Base-by-base conservation (phyloP, 2,329 filamentous ascomycete species). In the Phyllosticta paracitricarpa region DNA sequence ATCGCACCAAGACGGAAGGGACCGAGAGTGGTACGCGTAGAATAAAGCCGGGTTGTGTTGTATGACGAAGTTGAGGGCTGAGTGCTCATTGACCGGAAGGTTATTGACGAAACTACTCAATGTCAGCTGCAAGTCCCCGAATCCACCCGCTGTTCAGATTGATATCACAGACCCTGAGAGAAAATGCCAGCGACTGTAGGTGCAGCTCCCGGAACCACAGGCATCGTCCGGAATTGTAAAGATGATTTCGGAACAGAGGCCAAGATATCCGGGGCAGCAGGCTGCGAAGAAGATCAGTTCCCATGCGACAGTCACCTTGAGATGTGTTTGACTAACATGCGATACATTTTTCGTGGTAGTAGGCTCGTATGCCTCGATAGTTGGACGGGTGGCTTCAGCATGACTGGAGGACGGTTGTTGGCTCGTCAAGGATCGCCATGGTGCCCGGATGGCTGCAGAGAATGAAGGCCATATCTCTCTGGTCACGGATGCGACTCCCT, bases 401-500 rank as follows among this genome's bases (percentile, higher is more conserved):
- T 66, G 62, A 60, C 61, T 63, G 55, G 67, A 61, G 54, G 67
- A 63, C 35, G 62, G 51, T 25, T 67, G 51, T 64, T 63, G 69
- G 30, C 67, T 68, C 54, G 60, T 65, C 19, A 70, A 62, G 40
- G 65, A 64, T 63, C 71, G 69, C 70, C 71, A 73, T 24, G 75
- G 70, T 12, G 70, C 64, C 58, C 69, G 69, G 61, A 77, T 63
- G 19, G 71, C 68, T 56, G 69, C 66, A 55, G 71, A 72, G 70
- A 78, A 73, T 40, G 71, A 70, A 5, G 75, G 74, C 72, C 72
- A 75, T 58, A 77, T 64, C 65, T 76, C 72, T 56, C 67, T 66
- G 9, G 73, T 70, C 56, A 70, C 67, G 62, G 71, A 70, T 54
- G 72, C 71, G 57, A 81, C 69, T 63, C 76, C 78, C 80, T 84